These are phyloP conservation scores for Citrus medica DNA, from an alignment of 345 rosid species.

Conservation along the genomic window DNA sequence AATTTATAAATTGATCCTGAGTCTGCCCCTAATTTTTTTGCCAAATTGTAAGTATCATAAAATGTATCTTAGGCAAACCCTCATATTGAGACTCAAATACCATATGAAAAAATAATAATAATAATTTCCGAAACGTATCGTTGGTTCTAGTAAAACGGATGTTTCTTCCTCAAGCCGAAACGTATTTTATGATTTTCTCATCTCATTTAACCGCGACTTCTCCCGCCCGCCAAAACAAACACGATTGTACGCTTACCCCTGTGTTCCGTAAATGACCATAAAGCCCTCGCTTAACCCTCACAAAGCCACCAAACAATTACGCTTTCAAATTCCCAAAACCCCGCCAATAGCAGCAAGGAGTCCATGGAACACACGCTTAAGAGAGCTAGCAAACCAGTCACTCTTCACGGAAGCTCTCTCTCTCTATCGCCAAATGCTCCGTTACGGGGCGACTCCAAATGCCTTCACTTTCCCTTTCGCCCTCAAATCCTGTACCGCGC, in stretches of 20 bases:
- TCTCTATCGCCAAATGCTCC: constrained; percentile 71
- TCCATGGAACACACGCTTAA: constrained; percentile 61
- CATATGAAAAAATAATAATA: too few species aligned
- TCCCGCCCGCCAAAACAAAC: background rate
- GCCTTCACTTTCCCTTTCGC: constrained; percentile 85
- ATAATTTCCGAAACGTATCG: too few species aligned
- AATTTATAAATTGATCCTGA: too few species aligned
- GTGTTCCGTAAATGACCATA: background rate
- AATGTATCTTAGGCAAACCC: too few species aligned
- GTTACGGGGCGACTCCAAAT: constrained; percentile 57
- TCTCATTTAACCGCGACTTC: background rate
- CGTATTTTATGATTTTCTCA: background rate
- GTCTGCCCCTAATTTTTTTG: too few species aligned
- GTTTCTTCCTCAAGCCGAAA: too few species aligned
- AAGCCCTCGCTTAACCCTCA: background rate
- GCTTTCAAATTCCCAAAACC: constrained; percentile 13
- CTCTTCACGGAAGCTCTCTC: constrained; percentile 47
- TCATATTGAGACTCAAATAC: too few species aligned
- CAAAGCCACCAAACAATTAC: background rate
- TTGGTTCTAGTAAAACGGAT: too few species aligned
- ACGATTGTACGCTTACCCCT: background rate
- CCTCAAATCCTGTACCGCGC: constrained; percentile 75
- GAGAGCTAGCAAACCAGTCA: constrained; percentile 56
- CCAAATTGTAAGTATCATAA: too few species aligned
- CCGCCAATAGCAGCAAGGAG: background rate